These are phyloP conservation scores for Discostella stelligera DNA, from an alignment of 352 stramenopile species.

Conservation along the genomic window DNA sequence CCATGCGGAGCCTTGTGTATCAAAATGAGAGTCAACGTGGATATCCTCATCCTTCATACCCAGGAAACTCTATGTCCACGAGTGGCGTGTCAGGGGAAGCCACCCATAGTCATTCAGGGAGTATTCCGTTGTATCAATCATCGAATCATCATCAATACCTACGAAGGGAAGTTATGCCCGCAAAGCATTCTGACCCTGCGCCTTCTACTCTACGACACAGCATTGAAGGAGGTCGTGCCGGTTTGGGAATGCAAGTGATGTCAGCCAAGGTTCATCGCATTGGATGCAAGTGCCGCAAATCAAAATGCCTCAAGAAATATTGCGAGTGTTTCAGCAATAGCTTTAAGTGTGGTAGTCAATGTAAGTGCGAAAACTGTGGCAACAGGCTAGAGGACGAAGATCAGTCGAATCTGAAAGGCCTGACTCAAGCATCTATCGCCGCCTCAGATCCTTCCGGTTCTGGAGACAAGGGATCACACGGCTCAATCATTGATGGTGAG, in stretches of 20 bases:
- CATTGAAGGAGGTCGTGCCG: conserved; percentile 6
- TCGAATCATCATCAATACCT: conserved; percentile 8
- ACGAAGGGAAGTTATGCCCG: not conserved
- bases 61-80: not conserved
- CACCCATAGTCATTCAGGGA: not conserved
- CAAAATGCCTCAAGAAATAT: conserved; percentile 96
- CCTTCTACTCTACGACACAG: not conserved
- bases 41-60: not conserved
- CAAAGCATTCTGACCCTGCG: not conserved
- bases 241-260: conserved; percentile 1
- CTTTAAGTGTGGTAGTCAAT: conserved; percentile 59
- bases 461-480: not conserved
- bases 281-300: conserved; percentile 95
- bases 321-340: conserved; percentile 94
- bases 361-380: conserved; percentile 60
- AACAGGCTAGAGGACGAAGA: conserved; percentile 30
- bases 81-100: not conserved
- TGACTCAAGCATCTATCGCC: not conserved
- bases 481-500: not conserved
- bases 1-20: conserved; percentile 3
- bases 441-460: not conserved
- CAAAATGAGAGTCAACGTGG: not conserved
- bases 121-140: not conserved
- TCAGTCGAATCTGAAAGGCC: not conserved
- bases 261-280: conserved; percentile 44